These are phyloP conservation scores for Thielaviopsis musarum DNA, from an alignment of 2,329 filamentous ascomycete genomes.

Conservation along the genomic window DNA sequence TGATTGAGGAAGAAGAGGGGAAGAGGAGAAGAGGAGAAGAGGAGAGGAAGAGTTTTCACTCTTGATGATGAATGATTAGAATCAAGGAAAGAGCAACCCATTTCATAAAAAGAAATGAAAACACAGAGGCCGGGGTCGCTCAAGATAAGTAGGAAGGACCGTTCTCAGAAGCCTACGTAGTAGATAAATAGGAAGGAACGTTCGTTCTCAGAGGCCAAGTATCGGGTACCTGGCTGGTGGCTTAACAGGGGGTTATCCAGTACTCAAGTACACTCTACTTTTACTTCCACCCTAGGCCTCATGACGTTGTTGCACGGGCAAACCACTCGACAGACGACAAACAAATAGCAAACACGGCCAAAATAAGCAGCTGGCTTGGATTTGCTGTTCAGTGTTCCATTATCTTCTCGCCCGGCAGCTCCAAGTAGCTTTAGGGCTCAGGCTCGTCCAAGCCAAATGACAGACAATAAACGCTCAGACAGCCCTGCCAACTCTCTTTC, in stretches of 20 bases:
- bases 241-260: not conserved
- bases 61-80: not conserved
- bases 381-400: not conserved
- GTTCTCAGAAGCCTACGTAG: too few relatives aligned
- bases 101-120: not conserved
- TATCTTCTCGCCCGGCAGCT: not conserved
- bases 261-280: too few relatives aligned
- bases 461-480: not conserved
- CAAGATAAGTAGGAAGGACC: not conserved
- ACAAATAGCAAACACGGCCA: not conserved
- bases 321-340: not conserved
- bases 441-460: not conserved
- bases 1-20: too few relatives aligned
- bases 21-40: too few relatives aligned
- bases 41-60: not conserved
- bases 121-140: not conserved
- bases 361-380: too few relatives aligned
- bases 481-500: not conserved
- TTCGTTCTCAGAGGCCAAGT: not conserved
- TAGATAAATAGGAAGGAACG: too few relatives aligned
- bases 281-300: too few relatives aligned
- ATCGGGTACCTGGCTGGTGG: not conserved
- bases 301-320: not conserved
- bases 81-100: not conserved
- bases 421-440: not conserved